Base-by-base conservation (phyloP, 2,329 filamentous ascomycete genomes). In the Fusarium albidum region DNA sequence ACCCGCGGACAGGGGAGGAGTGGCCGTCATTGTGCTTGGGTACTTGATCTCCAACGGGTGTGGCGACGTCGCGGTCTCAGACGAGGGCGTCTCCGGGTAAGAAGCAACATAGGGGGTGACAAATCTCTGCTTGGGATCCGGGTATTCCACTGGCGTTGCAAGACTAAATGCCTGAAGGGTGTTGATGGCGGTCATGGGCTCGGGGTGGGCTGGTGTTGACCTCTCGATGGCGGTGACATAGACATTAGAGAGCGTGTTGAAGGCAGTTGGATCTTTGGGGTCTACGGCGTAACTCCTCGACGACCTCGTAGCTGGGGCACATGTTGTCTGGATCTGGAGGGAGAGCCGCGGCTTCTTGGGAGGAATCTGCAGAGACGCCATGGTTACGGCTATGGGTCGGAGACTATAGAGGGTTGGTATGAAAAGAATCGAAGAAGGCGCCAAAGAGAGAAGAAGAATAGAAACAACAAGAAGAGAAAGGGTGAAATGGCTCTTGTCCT, bases 241-340 rank as follows among this genome's bases (percentile, higher is more conserved):
- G 55, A 84, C 81, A 71, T 88, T 88, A 47, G 84, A 86, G 32
- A 88, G 77, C 3, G 85, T 88, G 71, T 88, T 88, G 73, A 87
- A 86, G 17, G 83, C 76, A 2, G 85, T 88, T 4, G 84, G 83
- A 27, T 85, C 86, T 52, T 77, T 81, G 26, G 82, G 80, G 61
- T 87, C 80, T 32, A 82, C 61, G 32, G 65, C 50, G 47, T 69
- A 70, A 39, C 66, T 67, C 54, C 68, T 63, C 13, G 63, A 57
- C 17, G 76, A 69, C 47, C 72, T 76, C 47, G 73, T 68, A 33
- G 63, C 65, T 4, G 76, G 67, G 28, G 70, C 71, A 49, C 71
- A 68, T 26, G 75, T 68, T 18, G 80, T 73, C 64, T 81, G 82
- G 64, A 78, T 84, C 66, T 83, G 79, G 62, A 85, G 79, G 47